Evolutionary conservation across 148 eudicot genomes (phyloP), one percentile per base, ranked within the genome.

Genomic region (Polygonum aviculare): DNA sequence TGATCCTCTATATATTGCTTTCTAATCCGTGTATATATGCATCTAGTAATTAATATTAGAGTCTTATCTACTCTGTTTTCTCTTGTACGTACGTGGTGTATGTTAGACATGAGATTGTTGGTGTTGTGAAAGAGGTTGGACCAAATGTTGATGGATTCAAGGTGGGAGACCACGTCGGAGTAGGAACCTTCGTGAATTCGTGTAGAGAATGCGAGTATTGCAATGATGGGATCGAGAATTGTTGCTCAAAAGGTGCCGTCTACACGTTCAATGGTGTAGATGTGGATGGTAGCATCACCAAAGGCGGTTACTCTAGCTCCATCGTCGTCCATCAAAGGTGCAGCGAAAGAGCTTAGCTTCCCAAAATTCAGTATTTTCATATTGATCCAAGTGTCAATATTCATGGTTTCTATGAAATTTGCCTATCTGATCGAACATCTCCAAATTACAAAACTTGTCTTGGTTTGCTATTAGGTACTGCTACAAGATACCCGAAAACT

Each of bases 41-140:
- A 26, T 26, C 47, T 44, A 44, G 47, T 44, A 44, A 44, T 6
- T 44, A 44, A 44, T 44, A 7, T 44, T 44, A 44, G 47, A 44
- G 47, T 44, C 9, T 7, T 6, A 44, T 6, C 11, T 7, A 10
- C 9, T 21, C 7, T 52, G 59, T 52, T 52, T 52, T 18, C 47
- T 7, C 16, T 15, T 15, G 19, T 26, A 26, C 31, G 31, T 26
- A 26, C 31, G 31, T 60, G 22, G 67, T 60, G 11, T 22, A 14
- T 60, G 10, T 60, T 26, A 91, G 98, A 65, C 98, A 92, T 75
- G 98, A 94, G 87, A 94, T 94, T 74, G 93, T 83, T 69, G 98
- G 97, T 78, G 80, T 88, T 62, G 98, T 94, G 11, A 84, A 76
- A 78, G 92, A 90, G 72, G 88, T 92, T 62, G 97, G 95, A 26